Evolutionary conservation across 345 rosid species (phyloP).

Genomic region (Lepidium africanum): DNA sequence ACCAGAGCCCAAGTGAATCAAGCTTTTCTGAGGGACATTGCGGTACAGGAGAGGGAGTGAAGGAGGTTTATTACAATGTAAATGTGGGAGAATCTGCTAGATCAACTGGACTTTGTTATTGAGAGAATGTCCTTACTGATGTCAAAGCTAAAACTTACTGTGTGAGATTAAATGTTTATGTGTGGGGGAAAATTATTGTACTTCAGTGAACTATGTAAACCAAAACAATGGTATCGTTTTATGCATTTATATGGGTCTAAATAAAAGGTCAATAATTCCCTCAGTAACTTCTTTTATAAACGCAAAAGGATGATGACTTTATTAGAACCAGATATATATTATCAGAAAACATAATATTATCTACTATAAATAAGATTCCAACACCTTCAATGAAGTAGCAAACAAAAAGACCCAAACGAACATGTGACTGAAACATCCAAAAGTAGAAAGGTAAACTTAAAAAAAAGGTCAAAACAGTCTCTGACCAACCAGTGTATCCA

Average conservation of each 20-base stretch:
- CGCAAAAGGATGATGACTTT: background rate
- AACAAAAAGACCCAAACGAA: background rate
- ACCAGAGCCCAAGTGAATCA: conserved; percentile 10
- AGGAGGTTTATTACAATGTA: conserved; percentile 21
- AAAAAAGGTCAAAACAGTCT: background rate
- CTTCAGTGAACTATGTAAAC: conserved; percentile 14
- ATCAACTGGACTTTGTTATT: conserved; percentile 37
- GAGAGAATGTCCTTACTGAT: conserved; percentile 6
- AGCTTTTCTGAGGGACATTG: conserved; percentile 25
- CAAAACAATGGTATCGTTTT: conserved; percentile 4
- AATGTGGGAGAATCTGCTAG: conserved; percentile 27
- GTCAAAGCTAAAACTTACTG: background rate
- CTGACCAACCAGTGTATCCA: background rate
- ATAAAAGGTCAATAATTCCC: conserved; percentile 15
- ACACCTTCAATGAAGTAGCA: background rate
- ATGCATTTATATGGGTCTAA: background rate
- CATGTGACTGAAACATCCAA: background rate
- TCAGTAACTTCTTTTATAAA: background rate
- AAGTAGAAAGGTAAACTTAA: background rate
- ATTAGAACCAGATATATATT: background rate
- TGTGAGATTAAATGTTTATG: conserved; percentile 1
- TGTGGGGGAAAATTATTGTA: background rate
- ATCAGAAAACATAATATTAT: background rate
- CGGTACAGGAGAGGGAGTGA: conserved; percentile 30
- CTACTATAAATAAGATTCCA: background rate